Evolutionary conservation across 345 rosid species (phyloP).

Genomic region (Camelina neglecta): DNA sequence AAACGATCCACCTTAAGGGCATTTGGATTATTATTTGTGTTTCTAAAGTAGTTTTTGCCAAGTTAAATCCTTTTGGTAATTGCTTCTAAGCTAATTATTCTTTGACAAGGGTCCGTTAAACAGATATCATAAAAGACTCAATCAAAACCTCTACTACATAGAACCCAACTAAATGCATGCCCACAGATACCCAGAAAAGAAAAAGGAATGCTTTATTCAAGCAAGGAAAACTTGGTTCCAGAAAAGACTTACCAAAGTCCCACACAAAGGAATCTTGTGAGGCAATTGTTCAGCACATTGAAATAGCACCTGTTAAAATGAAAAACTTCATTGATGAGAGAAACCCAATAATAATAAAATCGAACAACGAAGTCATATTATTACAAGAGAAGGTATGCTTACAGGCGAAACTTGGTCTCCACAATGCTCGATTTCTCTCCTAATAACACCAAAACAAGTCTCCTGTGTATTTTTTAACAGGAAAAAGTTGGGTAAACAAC

Average conservation of each 20-base stretch:
- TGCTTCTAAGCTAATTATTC: neutral
- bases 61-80: neutral
- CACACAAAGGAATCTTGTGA: conserved; percentile 90
- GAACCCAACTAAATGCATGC: too few species aligned
- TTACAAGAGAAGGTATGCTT: conserved; percentile 12
- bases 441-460: conserved; percentile 72
- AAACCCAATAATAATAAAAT: neutral
- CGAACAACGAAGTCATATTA: neutral
- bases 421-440: conserved; percentile 88
- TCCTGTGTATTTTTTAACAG: conserved; percentile 52
- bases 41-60: neutral
- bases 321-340: neutral
- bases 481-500: neutral
- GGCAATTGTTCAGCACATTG: conserved; percentile 91
- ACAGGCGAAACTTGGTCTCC: conserved; percentile 62
- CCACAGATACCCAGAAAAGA: neutral
- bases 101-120: too few species aligned
- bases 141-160: too few species aligned
- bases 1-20: conserved; percentile 2
- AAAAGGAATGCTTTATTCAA: neutral
- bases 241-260: conserved; percentile 72
- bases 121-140: too few species aligned
- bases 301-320: conserved; percentile 64
- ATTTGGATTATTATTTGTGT: neutral
- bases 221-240: neutral